Evolutionary conservation across 1,284 basidiomycete species (phyloP).

Genomic region (Apiotrichum siamense): DNA sequence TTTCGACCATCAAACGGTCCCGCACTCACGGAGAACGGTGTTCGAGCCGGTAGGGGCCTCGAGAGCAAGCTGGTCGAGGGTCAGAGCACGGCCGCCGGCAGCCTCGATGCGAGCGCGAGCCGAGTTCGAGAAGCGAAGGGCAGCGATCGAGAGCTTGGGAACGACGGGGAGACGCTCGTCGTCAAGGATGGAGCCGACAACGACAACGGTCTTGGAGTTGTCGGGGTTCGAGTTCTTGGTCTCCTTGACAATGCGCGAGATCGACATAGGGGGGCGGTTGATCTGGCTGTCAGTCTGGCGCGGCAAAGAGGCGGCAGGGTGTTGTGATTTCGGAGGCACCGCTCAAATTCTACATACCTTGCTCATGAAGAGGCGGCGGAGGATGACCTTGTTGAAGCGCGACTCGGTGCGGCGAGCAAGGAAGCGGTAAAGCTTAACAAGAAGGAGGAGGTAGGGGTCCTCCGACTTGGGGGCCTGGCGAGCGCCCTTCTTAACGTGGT

Average conservation of each 20-base stretch:
- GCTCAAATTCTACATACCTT: conserved; percentile 28
- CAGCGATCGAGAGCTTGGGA: conserved; percentile 90
- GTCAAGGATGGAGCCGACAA: conserved; percentile 91
- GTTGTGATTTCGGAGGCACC: too few relatives aligned
- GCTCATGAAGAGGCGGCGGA: conserved; percentile 93
- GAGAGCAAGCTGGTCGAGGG: conserved; percentile 93
- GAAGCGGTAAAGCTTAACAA: conserved; percentile 99
- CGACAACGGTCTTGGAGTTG: conserved; percentile 72
- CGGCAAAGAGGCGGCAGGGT: too few relatives aligned
- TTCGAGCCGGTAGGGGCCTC: conserved; percentile 91
- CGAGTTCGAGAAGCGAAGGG: conserved; percentile 87
- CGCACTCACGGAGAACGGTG: conserved; percentile 61
- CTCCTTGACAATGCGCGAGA: conserved; percentile 82
- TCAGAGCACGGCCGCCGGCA: conserved; percentile 90
- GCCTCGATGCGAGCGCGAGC: conserved; percentile 93
- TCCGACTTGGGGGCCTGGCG: conserved; percentile 95
- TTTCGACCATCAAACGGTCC: background rate
- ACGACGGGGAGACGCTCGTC: conserved; percentile 82
- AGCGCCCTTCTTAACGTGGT: conserved; percentile 98
- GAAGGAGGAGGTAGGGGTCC: conserved; percentile 96
- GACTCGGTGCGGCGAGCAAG: conserved; percentile 94
- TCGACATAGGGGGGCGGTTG: conserved; percentile 95
- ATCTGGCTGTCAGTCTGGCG: conserved; percentile 50
- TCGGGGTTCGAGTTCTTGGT: conserved; percentile 64
- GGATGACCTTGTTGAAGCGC: conserved; percentile 95